Base-by-base conservation (phyloP, 164 flowering plant species). In the Cinnamomum chago region DNA sequence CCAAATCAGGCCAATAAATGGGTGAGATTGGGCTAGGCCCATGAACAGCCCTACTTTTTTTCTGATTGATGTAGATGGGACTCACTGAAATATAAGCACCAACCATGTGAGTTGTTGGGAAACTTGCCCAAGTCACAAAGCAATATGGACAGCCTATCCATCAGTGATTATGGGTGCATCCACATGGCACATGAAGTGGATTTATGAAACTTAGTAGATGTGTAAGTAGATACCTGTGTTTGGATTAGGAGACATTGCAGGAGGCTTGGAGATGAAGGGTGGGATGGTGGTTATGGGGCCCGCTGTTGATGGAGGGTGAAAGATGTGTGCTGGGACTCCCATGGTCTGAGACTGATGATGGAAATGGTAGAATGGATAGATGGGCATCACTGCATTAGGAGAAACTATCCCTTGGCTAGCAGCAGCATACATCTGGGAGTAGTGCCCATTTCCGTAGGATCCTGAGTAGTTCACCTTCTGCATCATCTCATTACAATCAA, bases 281-380 rank as follows among this genome's bases (percentile, higher is more conserved):
- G 98, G 92, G 52, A 80, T 78, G 1, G 88, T 62, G 25, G 86
- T 24, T 1, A 89, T 76, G 78, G 87, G 90, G 18, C 87, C 89
- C 33, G 85, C 85, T 1, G 91, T 72, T 4, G 88, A 73, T 4
- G 86, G 84, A 5, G 86, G 86, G 75, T 40, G 47, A 7, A 77
- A 86, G 67, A 87, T 62, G 75, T 90, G 93, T 27, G 90, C 87
- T 0, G 93, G 93, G 10, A 86, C 79, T 65, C 95, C 95, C 94
- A 92, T 86, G 22, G 93, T 75, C 70, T 90, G 97, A 17, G 88
- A 82, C 65, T 86, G 95, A 1, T 40, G 47, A 64, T 76, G 88
- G 82, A 68, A 81, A 68, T 86, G 91, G 74, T 89, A 90, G 2
- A 79, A 71, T 7, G 98, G 98, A 83, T 94, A 94, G 75, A 90